Conservation (phyloP, 2,329 filamentous ascomycete genomes). For the Venturia aucupariae region DNA sequence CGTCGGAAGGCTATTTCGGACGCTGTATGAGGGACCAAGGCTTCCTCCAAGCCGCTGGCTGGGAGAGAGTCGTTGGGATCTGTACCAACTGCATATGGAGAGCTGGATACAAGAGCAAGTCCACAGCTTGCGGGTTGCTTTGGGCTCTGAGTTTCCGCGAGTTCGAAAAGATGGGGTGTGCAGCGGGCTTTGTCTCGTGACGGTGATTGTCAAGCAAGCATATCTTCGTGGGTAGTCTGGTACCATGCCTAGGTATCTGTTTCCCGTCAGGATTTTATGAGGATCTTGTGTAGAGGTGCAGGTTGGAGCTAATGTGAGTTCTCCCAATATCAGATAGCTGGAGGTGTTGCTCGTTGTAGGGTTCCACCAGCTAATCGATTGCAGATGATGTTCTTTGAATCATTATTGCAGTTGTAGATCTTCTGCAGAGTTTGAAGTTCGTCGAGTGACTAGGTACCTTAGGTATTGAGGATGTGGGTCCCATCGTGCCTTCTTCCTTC, state of each 20-base stretch:
- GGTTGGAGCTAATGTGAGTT: neutral
- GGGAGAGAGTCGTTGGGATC: neutral
- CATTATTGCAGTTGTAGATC: neutral
- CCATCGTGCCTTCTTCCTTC: neutral
- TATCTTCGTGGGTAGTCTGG: neutral
- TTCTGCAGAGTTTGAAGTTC: neutral
- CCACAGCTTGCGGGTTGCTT: neutral
- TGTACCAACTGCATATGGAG: neutral
- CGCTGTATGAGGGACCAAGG: neutral
- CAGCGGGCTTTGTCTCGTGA: neutral
- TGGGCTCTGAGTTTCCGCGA: neutral
- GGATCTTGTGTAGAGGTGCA: neutral
- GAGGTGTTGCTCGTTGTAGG: neutral
- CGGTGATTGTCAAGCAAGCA: no score
- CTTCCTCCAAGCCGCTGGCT: neutral
- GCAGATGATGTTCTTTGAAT: neutral
- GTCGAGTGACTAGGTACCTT: no score
- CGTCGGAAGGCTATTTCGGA: neutral
- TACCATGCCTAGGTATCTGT: neutral
- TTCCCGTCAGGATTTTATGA: neutral
- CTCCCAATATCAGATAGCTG: neutral
- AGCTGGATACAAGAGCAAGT: neutral
- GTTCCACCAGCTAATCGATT: neutral
- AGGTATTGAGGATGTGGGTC: neutral
- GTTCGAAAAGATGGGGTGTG: neutral